Evolutionary conservation across 139 green algal genomes (phyloP), one percentile per base, ranked within the genome.

Genomic region (Edaphochlamys debaryana): DNA sequence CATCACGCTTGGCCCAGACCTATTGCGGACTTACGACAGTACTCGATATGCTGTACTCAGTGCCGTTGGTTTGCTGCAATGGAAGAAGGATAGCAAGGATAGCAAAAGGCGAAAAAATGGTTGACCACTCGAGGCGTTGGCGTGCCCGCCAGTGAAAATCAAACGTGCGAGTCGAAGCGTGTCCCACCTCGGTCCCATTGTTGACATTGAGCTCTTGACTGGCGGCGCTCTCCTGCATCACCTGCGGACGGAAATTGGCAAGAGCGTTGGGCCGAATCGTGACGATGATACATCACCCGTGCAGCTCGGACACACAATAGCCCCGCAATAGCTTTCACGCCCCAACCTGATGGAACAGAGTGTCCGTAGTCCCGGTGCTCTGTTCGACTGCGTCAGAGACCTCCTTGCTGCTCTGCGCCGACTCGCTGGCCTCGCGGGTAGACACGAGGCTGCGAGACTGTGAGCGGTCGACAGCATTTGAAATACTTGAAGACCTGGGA

Each of bases 101-200:
- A n/a, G n/a, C n/a, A n/a, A n/a, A n/a, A n/a, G n/a, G n/a, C n/a
- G n/a, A n/a, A n/a, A n/a, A n/a, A n/a, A n/a, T n/a, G n/a, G n/a
- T n/a, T n/a, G n/a, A n/a, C n/a, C n/a, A n/a, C n/a, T n/a, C n/a
- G n/a, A n/a, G n/a, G n/a, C n/a, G n/a, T n/a, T n/a, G n/a, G n/a
- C n/a, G n/a, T n/a, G n/a, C n/a, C n/a, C n/a, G n/a, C n/a, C n/a
- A n/a, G n/a, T n/a, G n/a, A n/a, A n/a, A n/a, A n/a, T n/a, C n/a
- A n/a, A n/a, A n/a, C n/a, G n/a, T n/a, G n/a, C n/a, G n/a, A n/a
- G n/a, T n/a, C n/a, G n/a, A n/a, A n/a, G n/a, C n/a, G n/a, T n/a
- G n/a, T n/a, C n/a, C n/a, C n/a, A n/a, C n/a, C n/a, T 73, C 67
- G 20, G 67, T 73, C 20, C 67, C 67, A 15, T 73, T 73, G 38